Evolutionary conservation across 164 flowering plant species (phyloP).

Genomic region (Aristolochia contorta): DNA sequence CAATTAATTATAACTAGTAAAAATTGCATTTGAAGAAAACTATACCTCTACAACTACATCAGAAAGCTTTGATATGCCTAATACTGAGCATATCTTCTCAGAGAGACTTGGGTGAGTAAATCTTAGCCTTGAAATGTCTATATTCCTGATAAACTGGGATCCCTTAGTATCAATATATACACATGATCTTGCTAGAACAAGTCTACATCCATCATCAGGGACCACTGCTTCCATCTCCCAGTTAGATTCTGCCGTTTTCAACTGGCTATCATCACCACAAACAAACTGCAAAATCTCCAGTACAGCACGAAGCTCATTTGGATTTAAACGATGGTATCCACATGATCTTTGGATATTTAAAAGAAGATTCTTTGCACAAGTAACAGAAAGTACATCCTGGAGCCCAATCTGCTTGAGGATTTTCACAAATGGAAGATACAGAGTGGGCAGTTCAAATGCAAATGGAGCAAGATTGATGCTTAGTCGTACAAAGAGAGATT

Average conservation of each 20-base stretch:
- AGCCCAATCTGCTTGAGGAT: constrained; percentile 84
- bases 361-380: constrained; percentile 75
- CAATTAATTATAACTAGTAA: background rate
- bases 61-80: constrained; percentile 76
- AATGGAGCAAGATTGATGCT: constrained; percentile 83
- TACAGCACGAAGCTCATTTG: constrained; percentile 94
- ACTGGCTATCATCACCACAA: constrained; percentile 36
- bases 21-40: background rate
- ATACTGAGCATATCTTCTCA: constrained; percentile 45
- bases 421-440: constrained; percentile 77
- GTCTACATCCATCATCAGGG: constrained; percentile 95
- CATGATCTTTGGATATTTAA: constrained; percentile 63
- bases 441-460: constrained; percentile 86
- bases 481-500: constrained; percentile 67
- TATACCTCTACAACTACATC: constrained; percentile 84
- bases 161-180: constrained; percentile 81
- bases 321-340: constrained; percentile 90
- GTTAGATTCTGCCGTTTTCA: constrained; percentile 21
- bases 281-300: constrained; percentile 64
- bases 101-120: constrained; percentile 78
- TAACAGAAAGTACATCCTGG: constrained; percentile 60
- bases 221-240: constrained; percentile 59
- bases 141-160: constrained; percentile 51
- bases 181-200: constrained; percentile 80
- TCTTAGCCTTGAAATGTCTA: constrained; percentile 73